Percentiles rank a stretch among this genome's conserved stretches.
phyloP scores from a whole-genome alignment of 2,329 filamentous ascomycete genomes.

The Bipolaris bicolor region DNA sequence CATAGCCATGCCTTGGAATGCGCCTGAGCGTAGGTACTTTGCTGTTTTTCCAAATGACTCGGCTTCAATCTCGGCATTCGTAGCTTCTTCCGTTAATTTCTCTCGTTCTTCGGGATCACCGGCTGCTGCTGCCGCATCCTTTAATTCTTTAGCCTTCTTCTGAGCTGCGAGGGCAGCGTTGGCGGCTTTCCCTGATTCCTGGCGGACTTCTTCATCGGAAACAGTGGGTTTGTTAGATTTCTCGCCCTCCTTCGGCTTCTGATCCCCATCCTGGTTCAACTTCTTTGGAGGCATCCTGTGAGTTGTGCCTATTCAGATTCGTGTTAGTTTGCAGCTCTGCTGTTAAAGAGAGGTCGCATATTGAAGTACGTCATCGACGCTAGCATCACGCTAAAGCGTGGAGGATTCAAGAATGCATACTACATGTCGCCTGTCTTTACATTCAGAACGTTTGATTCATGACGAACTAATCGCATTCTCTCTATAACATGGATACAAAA shows the following conservation, averaged over 20 bases:
- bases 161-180: constrained; percentile 26
- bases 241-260: not conserved
- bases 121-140: constrained; percentile 25
- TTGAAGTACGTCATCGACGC: constrained; percentile 14
- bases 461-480: too few relatives aligned
- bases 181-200: constrained; percentile 29
- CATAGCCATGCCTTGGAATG: constrained; percentile 33
- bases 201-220: constrained; percentile 25
- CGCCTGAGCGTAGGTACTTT: constrained; percentile 31
- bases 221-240: constrained; percentile 16
- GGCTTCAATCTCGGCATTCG: constrained; percentile 29
- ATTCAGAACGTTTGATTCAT: not conserved
- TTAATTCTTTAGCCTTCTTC: constrained; percentile 27
- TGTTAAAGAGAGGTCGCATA: not conserved
- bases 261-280: constrained; percentile 4
- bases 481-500: too few relatives aligned
- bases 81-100: constrained; percentile 30
- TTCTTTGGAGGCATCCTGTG: constrained; percentile 12
- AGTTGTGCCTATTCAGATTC: not conserved
- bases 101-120: constrained; percentile 27
- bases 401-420: constrained; percentile 5
- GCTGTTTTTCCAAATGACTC: constrained; percentile 35
- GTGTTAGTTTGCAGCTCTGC: not conserved
- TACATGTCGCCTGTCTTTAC: not conserved
- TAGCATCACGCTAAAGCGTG: constrained; percentile 7